Conservation (phyloP, 257 asterid genomes). For the Forsythia viridissima region DNA sequence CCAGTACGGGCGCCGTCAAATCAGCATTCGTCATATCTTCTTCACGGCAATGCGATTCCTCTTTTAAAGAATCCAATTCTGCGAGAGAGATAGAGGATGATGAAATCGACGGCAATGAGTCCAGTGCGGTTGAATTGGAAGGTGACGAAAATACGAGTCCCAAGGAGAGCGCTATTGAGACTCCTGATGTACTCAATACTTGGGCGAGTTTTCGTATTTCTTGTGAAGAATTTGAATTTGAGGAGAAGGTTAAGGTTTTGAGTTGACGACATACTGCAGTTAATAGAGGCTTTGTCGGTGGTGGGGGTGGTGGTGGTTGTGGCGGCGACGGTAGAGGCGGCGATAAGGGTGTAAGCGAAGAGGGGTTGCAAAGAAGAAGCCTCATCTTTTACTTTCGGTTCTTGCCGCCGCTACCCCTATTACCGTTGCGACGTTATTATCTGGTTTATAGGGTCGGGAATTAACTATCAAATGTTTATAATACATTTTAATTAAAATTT, state of each 20-base stretch:
- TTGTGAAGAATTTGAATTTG: slow-evolving; percentile 15
- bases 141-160: slow-evolving; percentile 60
- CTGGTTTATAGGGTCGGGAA: not conserved
- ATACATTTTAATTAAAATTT: too few species aligned
- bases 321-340: slow-evolving; percentile 7
- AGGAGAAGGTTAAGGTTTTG: not conserved
- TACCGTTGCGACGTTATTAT: slow-evolving; percentile 11
- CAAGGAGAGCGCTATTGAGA: slow-evolving; percentile 60
- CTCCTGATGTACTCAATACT: slow-evolving; percentile 40
- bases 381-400: slow-evolving; percentile 37
- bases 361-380: slow-evolving; percentile 42
- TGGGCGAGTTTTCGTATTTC: slow-evolving; percentile 25
- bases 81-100: slow-evolving; percentile 12
- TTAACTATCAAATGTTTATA: not conserved
- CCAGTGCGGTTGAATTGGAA: slow-evolving; percentile 37
- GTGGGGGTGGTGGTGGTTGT: slow-evolving; percentile 6
- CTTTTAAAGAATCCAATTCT: slow-evolving; percentile 24
- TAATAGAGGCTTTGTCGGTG: slow-evolving; percentile 14
- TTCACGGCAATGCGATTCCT: slow-evolving; percentile 57
- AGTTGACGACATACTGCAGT: not conserved
- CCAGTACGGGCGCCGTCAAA: slow-evolving; percentile 17
- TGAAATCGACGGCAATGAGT: slow-evolving; percentile 8
- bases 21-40: slow-evolving; percentile 40
- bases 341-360: not conserved
- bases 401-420: slow-evolving; percentile 15